A percentile compares a stretch with the other conserved stretches of the same genome.
Conservation (phyloP, 192 early-diverging fungal species). For the Umbelopsis ramanniana region DNA sequence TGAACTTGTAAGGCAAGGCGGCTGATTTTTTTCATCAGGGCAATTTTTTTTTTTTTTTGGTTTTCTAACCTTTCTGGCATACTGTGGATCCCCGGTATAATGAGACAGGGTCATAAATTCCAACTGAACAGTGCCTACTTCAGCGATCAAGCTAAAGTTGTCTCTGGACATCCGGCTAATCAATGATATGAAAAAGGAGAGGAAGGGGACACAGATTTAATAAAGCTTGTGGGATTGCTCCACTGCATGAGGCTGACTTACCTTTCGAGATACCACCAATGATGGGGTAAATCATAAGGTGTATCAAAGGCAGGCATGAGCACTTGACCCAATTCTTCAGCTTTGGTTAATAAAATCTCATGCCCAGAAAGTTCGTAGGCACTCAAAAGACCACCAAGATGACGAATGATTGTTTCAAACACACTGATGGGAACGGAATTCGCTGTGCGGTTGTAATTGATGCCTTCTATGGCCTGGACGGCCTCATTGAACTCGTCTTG, state of each 20-base stretch:
- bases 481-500: constrained; percentile 74
- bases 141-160: constrained; percentile 8
- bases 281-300: constrained; percentile 64
- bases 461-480: constrained; percentile 57
- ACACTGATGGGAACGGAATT: constrained; percentile 53
- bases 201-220: not conserved
- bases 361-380: constrained; percentile 86
- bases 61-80: constrained; percentile 55
- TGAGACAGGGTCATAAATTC: constrained; percentile 85
- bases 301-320: constrained; percentile 77
- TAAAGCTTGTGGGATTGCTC: not conserved
- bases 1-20: not conserved
- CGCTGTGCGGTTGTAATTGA: constrained; percentile 50
- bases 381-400: constrained; percentile 77
- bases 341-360: constrained; percentile 66
- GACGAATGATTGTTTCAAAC: constrained; percentile 86
- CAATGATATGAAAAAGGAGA: not conserved
- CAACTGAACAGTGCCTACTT: constrained; percentile 61
- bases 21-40: no score
- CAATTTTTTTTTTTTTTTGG: not conserved
- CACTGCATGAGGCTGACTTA: constrained; percentile 24
- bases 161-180: constrained; percentile 5
- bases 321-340: constrained; percentile 64
- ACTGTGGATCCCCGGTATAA: constrained; percentile 70
- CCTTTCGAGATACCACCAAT: constrained; percentile 54